Evolutionary conservation across 768 basidiomycete genomes (phyloP).

Genomic region (Hortiboletus flavorubellus): DNA sequence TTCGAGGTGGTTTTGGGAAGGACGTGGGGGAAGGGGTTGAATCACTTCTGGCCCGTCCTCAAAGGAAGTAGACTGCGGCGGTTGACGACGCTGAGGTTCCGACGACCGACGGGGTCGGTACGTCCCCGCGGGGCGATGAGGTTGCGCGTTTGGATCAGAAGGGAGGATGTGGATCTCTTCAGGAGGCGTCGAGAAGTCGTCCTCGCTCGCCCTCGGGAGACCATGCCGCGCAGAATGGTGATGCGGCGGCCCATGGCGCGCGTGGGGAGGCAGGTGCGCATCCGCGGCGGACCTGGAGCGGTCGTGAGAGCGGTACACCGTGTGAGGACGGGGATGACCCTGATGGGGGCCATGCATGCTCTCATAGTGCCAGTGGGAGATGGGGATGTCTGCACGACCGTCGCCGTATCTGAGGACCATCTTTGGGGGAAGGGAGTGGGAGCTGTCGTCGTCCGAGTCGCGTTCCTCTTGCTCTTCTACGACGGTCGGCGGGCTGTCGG

Average conservation of each 20-base stretch:
- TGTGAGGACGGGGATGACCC: conserved; percentile 25
- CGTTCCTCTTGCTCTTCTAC: conserved; percentile 38
- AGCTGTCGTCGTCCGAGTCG: conserved; percentile 42
- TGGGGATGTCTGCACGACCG: conserved; percentile 61
- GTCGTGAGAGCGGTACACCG: conserved; percentile 32
- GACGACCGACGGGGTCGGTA: conserved; percentile 31
- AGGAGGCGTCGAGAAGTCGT: conserved; percentile 35
- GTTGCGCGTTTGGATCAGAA: conserved; percentile 40
- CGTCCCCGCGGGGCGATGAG: conserved; percentile 29
- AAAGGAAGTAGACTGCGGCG: conserved; percentile 13
- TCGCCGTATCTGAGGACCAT: conserved; percentile 70
- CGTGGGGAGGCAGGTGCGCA: conserved; percentile 28
- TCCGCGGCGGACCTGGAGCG: conserved; percentile 39
- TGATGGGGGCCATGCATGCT: conserved; percentile 13
- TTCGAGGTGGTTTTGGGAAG: conserved; percentile 22
- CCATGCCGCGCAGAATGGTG: conserved; percentile 13
- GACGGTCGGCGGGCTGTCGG: conserved; percentile 52
- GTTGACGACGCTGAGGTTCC: conserved; percentile 27
- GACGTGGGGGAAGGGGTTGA: conserved; percentile 33
- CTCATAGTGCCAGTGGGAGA: conserved; percentile 44
- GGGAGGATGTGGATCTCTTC: conserved; percentile 66
- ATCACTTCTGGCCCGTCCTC: conserved; percentile 33
- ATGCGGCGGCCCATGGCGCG: conserved; percentile 23
- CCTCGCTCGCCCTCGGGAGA: conserved; percentile 17
- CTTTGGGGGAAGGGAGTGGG: conserved; percentile 56